Conservation (phyloP, 495 filamentous ascomycete species). For the Durotheca rogersii region DNA sequence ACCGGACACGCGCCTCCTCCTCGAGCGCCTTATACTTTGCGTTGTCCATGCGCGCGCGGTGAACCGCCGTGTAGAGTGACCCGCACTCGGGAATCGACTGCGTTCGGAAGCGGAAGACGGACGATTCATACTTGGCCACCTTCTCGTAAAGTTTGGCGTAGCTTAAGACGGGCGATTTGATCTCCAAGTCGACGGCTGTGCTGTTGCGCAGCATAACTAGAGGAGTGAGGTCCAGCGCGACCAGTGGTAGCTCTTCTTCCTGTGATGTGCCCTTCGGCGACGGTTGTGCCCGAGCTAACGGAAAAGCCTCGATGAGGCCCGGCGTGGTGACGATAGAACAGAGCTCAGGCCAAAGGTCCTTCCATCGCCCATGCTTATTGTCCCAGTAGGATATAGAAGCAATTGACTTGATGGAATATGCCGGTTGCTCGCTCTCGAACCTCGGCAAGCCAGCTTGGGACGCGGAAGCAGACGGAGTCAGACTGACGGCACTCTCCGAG, state of each 20-base stretch:
- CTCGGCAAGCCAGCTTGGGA: slow-evolving; percentile 65
- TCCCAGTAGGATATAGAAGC: slow-evolving; percentile 87
- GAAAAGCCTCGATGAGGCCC: slow-evolving; percentile 82
- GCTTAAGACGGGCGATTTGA: slow-evolving; percentile 69
- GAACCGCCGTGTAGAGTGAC: slow-evolving; percentile 77
- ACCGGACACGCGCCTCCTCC: slow-evolving; percentile 52
- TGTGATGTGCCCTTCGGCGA: slow-evolving; percentile 21
- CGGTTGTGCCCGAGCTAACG: slow-evolving; percentile 54
- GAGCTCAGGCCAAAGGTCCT: slow-evolving; percentile 69
- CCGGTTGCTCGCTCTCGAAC: slow-evolving; percentile 48
- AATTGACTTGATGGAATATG: slow-evolving; percentile 61
- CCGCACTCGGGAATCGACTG: slow-evolving; percentile 74
- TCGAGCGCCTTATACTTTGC: slow-evolving; percentile 84
- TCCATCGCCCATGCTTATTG: slow-evolving; percentile 73
- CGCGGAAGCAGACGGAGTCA: slow-evolving; percentile 74
- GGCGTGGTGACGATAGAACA: slow-evolving; percentile 80
- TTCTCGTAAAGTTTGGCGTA: slow-evolving; percentile 64
- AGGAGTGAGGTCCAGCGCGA: slow-evolving; percentile 83
- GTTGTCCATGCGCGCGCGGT: slow-evolving; percentile 80
- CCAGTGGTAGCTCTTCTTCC: slow-evolving; percentile 58
- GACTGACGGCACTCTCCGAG: slow-evolving; percentile 46
- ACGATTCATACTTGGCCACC: slow-evolving; percentile 70
- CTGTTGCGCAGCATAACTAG: slow-evolving; percentile 83
- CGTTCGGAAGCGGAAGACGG: slow-evolving; percentile 70
- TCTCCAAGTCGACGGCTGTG: slow-evolving; percentile 89